Conservation (phyloP, 2,329 filamentous ascomycete species). For the Rosellinia necatrix region DNA sequence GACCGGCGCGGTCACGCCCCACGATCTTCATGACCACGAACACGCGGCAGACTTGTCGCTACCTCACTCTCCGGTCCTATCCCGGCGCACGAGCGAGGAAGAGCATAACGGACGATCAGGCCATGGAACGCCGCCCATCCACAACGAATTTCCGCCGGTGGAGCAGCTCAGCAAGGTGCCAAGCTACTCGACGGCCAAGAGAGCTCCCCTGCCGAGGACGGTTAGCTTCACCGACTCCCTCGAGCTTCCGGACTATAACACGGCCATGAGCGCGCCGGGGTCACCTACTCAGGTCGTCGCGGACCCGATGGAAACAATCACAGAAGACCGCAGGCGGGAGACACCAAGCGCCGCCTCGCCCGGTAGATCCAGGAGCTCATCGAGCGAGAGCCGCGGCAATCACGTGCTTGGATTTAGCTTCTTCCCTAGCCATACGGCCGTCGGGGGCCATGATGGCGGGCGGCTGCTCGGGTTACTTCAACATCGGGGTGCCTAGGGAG, state of each 20-base stretch:
- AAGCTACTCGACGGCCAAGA: conserved; percentile 76
- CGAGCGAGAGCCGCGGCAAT: conserved; percentile 27
- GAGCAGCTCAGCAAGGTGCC: conserved; percentile 73
- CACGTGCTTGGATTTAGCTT: conserved; percentile 38
- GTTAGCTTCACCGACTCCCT: conserved; percentile 54
- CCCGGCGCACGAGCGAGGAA: conserved; percentile 58
- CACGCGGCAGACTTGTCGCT: conserved; percentile 47
- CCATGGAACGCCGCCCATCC: conserved; percentile 53
- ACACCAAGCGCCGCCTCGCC: not conserved
- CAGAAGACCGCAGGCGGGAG: conserved; percentile 29
- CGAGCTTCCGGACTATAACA: conserved; percentile 68
- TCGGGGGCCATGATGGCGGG: conserved; percentile 37
- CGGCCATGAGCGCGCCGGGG: conserved; percentile 59
- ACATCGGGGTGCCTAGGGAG: conserved; percentile 32
- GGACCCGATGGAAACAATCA: conserved; percentile 39
- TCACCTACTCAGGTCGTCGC: conserved; percentile 49
- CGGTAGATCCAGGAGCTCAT: conserved; percentile 31
- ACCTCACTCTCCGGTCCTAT: conserved; percentile 52
- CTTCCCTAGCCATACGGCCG: conserved; percentile 32
- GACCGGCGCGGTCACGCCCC: conserved; percentile 51
- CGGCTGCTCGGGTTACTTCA: conserved; percentile 34
- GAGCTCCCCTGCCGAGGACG: conserved; percentile 60
- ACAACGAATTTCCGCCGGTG: conserved; percentile 62
- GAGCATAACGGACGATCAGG: conserved; percentile 47
- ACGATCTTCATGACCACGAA: conserved; percentile 43